phyloP scores from a whole-genome alignment of 2,329 filamentous ascomycete genomes.

The Fusarium longipes region DNA sequence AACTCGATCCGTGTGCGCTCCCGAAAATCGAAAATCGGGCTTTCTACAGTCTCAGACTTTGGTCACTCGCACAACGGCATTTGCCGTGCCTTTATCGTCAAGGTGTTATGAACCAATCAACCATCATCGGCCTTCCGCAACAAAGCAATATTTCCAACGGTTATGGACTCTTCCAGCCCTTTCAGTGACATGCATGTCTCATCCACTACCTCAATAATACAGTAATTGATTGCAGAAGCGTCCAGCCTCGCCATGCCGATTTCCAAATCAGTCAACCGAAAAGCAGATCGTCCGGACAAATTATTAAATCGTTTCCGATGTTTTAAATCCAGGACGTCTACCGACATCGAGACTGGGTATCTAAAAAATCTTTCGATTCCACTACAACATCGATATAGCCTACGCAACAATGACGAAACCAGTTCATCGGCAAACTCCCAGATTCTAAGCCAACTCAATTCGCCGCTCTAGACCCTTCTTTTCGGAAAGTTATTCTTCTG shows the following conservation, averaged over 20 bases:
- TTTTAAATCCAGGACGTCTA: background rate
- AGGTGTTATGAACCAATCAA: background rate
- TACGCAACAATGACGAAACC: slow-evolving; percentile 14
- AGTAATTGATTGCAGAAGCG: slow-evolving; percentile 11
- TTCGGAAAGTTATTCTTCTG: background rate
- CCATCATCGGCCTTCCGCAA: background rate
- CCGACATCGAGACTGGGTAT: background rate
- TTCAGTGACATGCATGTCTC: slow-evolving; percentile 9
- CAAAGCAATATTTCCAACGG: background rate
- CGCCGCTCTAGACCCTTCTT: background rate
- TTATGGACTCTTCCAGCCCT: background rate
- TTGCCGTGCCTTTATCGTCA: background rate
- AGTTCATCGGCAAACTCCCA: background rate
- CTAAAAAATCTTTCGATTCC: background rate
- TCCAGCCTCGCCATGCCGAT: slow-evolving; percentile 8
- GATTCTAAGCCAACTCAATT: background rate
- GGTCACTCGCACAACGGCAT: no score
- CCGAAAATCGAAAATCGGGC: slow-evolving; percentile 30
- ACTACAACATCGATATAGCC: background rate
- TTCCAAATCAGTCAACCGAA: background rate
- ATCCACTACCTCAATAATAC: background rate
- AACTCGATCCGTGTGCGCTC: slow-evolving; percentile 33
- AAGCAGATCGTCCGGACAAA: slow-evolving; percentile 12
- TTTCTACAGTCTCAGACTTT: no score
- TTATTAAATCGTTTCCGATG: background rate